These are phyloP conservation scores for Aciculoconidium aculeatum DNA, from an alignment of 805 yeast species.

Conservation along the genomic window DNA sequence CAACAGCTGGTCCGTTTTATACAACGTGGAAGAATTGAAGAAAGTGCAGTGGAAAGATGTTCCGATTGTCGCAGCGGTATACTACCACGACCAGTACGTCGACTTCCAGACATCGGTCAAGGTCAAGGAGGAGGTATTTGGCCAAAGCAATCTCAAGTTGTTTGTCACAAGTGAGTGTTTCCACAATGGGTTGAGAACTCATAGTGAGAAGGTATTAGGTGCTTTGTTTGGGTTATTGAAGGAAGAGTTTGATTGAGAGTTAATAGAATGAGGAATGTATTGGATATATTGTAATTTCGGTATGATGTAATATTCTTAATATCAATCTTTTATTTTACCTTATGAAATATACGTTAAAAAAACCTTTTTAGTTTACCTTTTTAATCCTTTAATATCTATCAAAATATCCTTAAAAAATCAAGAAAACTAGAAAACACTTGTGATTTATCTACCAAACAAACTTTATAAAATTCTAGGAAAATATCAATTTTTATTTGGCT, in stretches of 20 bases:
- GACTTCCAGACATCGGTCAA: slow-evolving; percentile 38
- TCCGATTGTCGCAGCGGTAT: slow-evolving; percentile 48
- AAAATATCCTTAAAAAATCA: no score
- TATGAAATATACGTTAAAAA: no score
- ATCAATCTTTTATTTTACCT: no score
- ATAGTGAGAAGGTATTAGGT: slow-evolving; percentile 34
- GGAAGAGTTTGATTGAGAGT: slow-evolving; percentile 32
- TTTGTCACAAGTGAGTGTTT: slow-evolving; percentile 44
- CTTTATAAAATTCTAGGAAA: no score
- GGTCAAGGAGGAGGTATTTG: slow-evolving; percentile 26
- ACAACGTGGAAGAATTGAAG: slow-evolving; percentile 25
- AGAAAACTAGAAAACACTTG: no score
- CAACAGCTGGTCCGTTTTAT: slow-evolving; percentile 31
- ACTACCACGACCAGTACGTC: slow-evolving; percentile 47
- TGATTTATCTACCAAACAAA: no score
- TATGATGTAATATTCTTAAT: no score
- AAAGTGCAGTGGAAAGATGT: slow-evolving; percentile 25
- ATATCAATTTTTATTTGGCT: no score
- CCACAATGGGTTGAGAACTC: slow-evolving; percentile 45
- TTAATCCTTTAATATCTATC: no score
- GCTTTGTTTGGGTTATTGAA: slow-evolving; percentile 35
- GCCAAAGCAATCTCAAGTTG: slow-evolving; percentile 32
- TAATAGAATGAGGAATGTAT: no score
- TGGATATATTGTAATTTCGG: no score
- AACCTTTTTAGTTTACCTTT: no score